These are phyloP conservation scores for Jatropha podagrica DNA, from an alignment of 441 rosid genomes.

Conservation along the genomic window DNA sequence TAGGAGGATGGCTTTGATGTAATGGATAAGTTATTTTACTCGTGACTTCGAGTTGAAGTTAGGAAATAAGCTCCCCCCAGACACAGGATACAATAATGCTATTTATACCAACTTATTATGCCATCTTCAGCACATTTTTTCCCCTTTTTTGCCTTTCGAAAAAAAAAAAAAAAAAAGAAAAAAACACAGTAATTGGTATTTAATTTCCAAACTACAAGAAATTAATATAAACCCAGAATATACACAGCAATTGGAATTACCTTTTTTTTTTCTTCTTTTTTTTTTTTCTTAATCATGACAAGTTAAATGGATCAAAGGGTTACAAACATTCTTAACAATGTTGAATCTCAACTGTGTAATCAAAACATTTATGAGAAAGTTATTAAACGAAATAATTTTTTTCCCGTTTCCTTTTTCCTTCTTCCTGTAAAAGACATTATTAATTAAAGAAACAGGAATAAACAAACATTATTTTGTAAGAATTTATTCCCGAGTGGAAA, in stretches of 20 bases:
- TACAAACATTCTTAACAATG: not conserved
- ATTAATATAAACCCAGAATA: too few relatives aligned
- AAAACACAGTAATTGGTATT: not conserved
- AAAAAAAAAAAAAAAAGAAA: too few relatives aligned
- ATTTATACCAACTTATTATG: not conserved
- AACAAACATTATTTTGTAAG: not conserved
- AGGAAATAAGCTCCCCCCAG: too few relatives aligned
- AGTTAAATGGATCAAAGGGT: not conserved
- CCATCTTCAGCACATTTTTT: not conserved
- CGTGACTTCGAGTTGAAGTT: too few relatives aligned
- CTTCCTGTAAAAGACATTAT: not conserved
- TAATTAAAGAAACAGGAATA: not conserved
- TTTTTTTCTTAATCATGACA: not conserved
- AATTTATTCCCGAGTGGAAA: slow-evolving; percentile 4
- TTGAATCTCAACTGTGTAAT: not conserved
- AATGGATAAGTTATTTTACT: too few relatives aligned
- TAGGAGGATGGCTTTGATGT: too few relatives aligned
- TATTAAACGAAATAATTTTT: not conserved
- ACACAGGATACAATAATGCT: not conserved
- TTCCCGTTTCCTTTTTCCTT: not conserved
- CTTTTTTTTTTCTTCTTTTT: too few relatives aligned
- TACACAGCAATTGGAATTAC: too few relatives aligned
- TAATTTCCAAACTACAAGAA: not conserved
- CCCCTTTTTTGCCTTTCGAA: too few relatives aligned
- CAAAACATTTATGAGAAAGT: not conserved